Percentiles rank a stretch among this genome's conserved stretches.
Conservation (phyloP, 768 basidiomycete species). For the Mrakia blollopis region DNA sequence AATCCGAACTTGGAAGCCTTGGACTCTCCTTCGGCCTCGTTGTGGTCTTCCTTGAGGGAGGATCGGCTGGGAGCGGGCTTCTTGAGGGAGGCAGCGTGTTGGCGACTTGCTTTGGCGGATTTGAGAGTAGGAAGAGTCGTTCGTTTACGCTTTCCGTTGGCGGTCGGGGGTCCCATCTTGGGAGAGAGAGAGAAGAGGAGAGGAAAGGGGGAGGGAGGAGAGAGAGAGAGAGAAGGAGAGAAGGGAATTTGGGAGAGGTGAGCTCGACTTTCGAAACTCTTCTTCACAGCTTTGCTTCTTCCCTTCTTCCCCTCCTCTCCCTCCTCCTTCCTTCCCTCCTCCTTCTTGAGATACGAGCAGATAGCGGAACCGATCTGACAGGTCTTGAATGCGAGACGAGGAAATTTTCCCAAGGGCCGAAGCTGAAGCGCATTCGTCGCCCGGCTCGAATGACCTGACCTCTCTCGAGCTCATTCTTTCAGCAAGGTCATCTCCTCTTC, state of each 20-base stretch:
- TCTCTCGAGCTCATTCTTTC: too few relatives aligned
- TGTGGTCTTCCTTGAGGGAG: conserved; percentile 1
- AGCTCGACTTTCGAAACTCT: neutral
- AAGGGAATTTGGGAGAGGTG: neutral
- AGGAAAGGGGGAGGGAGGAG: neutral
- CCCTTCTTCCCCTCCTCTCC: too few relatives aligned
- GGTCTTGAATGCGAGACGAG: too few relatives aligned
- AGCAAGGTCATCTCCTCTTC: too few relatives aligned
- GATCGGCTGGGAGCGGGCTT: conserved; percentile 2
- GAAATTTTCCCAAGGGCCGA: too few relatives aligned
- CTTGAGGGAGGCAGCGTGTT: conserved; percentile 12
- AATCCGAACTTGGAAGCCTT: conserved; percentile 20
- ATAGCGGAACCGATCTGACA: too few relatives aligned
- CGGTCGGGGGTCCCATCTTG: conserved; percentile 12
- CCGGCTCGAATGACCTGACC: too few relatives aligned
- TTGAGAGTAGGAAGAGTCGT: conserved; percentile 23
- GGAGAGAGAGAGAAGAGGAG: neutral
- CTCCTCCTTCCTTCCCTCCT: too few relatives aligned
- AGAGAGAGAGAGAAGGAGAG: neutral
- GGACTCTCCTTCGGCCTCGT: neutral
- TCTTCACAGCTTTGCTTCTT: too few relatives aligned
- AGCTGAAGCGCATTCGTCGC: too few relatives aligned
- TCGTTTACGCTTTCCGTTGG: conserved; percentile 25
- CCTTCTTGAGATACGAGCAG: too few relatives aligned
- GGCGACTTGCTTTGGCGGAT: conserved; percentile 15